Percentiles rank a stretch among this genome's conserved stretches.
Evolutionary conservation across 1,139 yeast species (phyloP).

Genomic region (Sugiyamaella xylanicola): DNA sequence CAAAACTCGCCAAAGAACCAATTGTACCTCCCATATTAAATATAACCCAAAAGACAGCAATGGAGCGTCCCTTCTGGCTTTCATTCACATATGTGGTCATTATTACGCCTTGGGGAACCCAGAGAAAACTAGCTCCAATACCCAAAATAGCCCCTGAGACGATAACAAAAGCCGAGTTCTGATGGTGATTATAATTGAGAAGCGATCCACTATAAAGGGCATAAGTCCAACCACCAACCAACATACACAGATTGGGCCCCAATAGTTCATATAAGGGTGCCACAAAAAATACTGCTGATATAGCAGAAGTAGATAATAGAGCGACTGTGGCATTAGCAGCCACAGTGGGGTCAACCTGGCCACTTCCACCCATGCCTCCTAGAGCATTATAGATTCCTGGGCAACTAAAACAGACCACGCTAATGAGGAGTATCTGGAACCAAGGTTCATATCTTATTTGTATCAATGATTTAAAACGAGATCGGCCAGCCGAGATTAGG

Average conservation of each 20-base stretch:
- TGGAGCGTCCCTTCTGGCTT: constrained; percentile 55
- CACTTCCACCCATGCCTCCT: constrained; percentile 56
- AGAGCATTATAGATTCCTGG: constrained; percentile 59
- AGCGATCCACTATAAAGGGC: constrained; percentile 59
- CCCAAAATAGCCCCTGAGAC: constrained; percentile 66
- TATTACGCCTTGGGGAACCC: constrained; percentile 62
- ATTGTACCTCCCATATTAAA: constrained; percentile 63
- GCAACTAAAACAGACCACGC: constrained; percentile 40
- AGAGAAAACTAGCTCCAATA: constrained; percentile 56
- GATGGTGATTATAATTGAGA: constrained; percentile 52
- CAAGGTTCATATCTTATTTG: constrained; percentile 26
- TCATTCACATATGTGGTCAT: constrained; percentile 62
- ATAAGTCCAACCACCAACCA: constrained; percentile 61
- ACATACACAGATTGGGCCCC: constrained; percentile 53
- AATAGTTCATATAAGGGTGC: constrained; percentile 60
- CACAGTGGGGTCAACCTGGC: constrained; percentile 48
- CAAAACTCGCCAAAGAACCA: constrained; percentile 34
- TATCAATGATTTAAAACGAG: not conserved
- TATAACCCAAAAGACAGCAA: constrained; percentile 62
- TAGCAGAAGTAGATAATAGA: constrained; percentile 51
- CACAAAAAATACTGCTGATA: constrained; percentile 58
- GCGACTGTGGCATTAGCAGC: constrained; percentile 49
- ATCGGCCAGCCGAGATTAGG: too few relatives aligned
- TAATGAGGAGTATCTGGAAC: constrained; percentile 36
- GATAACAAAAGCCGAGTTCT: constrained; percentile 57